Base-by-base conservation (phyloP, 352 stramenopile species). In the Phytophthora citrophthora region DNA sequence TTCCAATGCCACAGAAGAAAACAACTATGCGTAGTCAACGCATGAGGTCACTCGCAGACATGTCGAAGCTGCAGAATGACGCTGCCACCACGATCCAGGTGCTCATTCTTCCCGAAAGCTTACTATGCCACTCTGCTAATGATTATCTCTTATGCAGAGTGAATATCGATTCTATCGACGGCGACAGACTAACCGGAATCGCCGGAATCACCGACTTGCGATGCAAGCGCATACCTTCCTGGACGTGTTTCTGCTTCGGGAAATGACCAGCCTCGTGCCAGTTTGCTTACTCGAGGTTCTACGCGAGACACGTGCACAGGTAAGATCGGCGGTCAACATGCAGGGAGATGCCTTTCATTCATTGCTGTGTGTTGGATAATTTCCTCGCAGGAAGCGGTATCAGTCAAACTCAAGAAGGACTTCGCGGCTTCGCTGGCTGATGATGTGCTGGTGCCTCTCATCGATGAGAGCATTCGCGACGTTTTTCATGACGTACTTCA, bases 51-150 rank as follows among this genome's bases (percentile, higher is more conserved):
- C 49, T 88, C 4, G 71, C 73, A 9, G 66, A 64, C 12, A 79
- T 88, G 64, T 81, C 76, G 6, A 72, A 62, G 20, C 58, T 88
- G 24, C 79, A 84, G 53, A 57, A 76, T 6, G 68, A 63, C 15
- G 76, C 79, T 16, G 79, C 74, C 12, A 52, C 18, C 1, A 60
- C 73, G 48, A 83, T 88, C 26, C 79, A 88, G 66, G 79, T 88
- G 32, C 2, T 23, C 1, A 31, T 6, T 38, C 16, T 40, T 31
- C 13, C 24, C 2, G 36, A 27, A 20, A 41, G 24, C 20, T 54
- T 13, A 31, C 11, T 6, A 46, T 38, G 23, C 50, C n/a, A 40
- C 18, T 7, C 18, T 18, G 29, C 8, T 29, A 29, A 29, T 3
- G 20, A 2, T 56, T 2, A 27, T 39, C 27, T 52, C 24, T 5